Evolutionary conservation across 768 basidiomycete species (phyloP), one percentile per base, ranked within the genome.

Genomic region (Naganishia antarctica): DNA sequence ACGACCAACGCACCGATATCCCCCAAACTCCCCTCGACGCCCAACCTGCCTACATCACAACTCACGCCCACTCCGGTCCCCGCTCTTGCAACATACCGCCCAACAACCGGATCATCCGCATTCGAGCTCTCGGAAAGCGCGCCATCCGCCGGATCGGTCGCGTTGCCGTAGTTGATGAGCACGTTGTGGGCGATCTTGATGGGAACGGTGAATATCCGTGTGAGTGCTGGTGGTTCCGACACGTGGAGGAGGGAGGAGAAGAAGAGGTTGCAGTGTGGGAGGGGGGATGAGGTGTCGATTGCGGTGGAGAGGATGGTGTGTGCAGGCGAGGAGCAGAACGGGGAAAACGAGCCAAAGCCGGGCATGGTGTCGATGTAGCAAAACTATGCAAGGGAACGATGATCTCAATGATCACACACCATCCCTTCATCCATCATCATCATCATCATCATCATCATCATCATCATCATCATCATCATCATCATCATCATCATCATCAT

Each of bases 251-350:
- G 86, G 81, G 94, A 91, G 65, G 84, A 84, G 79, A 91, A 91
- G 80, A 94, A 93, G 70, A 96, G 86, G 75, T 96, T 96, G 80
- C 93, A 97, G 85, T 90, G 89, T 0, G 92, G 84, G 73, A 94
- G 88, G 48, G 87, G 88, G 1, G 90, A 89, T 9, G 83, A 83
- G 45, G 83, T 78, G 44, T 80, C 79, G 76, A 90, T 91, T 58
- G 88, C 80, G 21, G 83, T 79, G 72, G 81, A 75, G 76, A 89
- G 90, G 11, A 31, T 23, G 15, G 18, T 4, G 9, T 26, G 23
- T 2, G 48, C 23, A 11, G 63, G 63, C 2, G 63, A 64, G 12
- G 61, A 57, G 47, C 66, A 67, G 45, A 67, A 59, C 2, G 61
- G 45, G 0, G 66, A 57, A n/a, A 63, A 67, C 16, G 66, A 62